Evolutionary conservation across 306 rosid genomes (phyloP), one percentile per base, ranked within the genome.

Genomic region (Quercus rubra): DNA sequence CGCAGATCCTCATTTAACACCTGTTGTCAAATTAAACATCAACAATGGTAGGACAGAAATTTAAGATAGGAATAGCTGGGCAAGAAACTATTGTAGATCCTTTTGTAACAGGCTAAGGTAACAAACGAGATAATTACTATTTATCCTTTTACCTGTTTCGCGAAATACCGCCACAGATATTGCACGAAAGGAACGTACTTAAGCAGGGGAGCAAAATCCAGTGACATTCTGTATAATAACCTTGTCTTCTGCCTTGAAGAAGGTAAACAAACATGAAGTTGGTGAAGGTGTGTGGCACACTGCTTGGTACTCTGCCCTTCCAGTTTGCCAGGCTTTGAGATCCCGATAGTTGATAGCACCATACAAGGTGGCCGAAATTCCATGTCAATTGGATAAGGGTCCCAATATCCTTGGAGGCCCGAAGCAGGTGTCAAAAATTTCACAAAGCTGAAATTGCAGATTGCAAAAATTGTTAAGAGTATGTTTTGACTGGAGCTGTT

Each of bases 381-480:
- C 97, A 94, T 94, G 74, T 94, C 98, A 19, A 94, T 94, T 1
- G 98, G 98, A 79, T 94, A 94, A 3, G 98, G 98, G 62, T 94
- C 98, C 98, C 98, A 92, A 68, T 94, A 92, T 69, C 98, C 98
- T 89, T 91, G 94, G 74, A 94, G 89, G 20, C 93, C 94, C 55
- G 97, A 91, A 49, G 91, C 83, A 54, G 98, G 97, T 6, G 98
- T 94, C 88, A 94, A 84, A 80, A 94, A 92, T 58, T 92, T 89
- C 86, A 94, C 98, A 74, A 92, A 83, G 90, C 98, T 94, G 94
- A 79, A 83, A 84, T 63, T 79, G 73, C 83, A 88, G 77, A 79
- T 72, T 72, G 83, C 27, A 62, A 73, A 55, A 72, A 74, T 19
- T 78, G 79, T 38, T 18, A 64, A 17, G 30, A 55, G 72, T 58